These are phyloP conservation scores for Wallemia ichthyophaga DNA, from an alignment of 1,284 basidiomycete genomes.

Conservation along the genomic window DNA sequence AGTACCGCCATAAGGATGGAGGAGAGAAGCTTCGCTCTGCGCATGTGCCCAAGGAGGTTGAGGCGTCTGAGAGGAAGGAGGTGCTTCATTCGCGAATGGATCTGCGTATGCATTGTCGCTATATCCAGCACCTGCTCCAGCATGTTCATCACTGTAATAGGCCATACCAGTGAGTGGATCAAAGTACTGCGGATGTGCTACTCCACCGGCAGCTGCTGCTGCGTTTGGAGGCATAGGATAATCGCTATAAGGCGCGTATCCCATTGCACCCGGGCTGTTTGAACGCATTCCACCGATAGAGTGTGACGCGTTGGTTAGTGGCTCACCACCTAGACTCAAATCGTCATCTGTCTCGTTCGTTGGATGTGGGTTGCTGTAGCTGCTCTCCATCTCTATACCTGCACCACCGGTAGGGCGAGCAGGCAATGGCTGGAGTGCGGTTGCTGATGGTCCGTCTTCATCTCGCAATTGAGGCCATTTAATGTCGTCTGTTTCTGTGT, in stretches of 20 bases:
- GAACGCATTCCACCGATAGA: not conserved
- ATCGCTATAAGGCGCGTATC: not conserved
- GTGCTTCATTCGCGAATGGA: not conserved
- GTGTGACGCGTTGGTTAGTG: not conserved
- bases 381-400: not conserved
- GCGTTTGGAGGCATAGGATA: not conserved
- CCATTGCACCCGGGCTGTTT: not conserved
- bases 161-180: not conserved
- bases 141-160: not conserved
- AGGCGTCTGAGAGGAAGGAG: not conserved
- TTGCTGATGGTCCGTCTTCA: not conserved
- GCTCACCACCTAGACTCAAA: not conserved
- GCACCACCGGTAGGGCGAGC: not conserved
- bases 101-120: not conserved
- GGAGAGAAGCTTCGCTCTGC: not conserved
- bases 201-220: not conserved
- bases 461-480: not conserved
- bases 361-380: not conserved
- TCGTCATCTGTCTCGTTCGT: not conserved
- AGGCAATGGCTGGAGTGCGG: not conserved
- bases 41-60: not conserved
- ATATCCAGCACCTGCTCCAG: not conserved
- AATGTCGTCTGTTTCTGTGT: not conserved
- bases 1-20: not conserved
- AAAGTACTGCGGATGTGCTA: not conserved